Evolutionary conservation across 148 eudicot genomes (phyloP).

Genomic region (Rhododendron kiyosumense): DNA sequence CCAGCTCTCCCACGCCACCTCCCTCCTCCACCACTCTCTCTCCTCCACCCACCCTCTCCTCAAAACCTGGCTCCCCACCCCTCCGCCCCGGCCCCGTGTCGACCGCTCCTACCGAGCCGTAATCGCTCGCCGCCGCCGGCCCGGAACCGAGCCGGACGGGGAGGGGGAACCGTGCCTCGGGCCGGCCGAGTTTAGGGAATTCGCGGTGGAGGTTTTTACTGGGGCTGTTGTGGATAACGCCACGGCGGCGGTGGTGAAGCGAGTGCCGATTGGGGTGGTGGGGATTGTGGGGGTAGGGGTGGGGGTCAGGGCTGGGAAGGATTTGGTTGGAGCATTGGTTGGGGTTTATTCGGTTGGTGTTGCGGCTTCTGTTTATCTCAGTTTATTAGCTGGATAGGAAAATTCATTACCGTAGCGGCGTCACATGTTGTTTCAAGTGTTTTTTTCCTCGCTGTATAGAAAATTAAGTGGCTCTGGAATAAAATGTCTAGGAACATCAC

Average conservation of each 20-base stretch:
- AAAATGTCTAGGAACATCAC: too few relatives aligned
- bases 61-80: constrained; percentile 49
- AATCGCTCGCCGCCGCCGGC: not conserved
- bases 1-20: constrained; percentile 66
- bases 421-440: too few relatives aligned
- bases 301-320: constrained; percentile 38
- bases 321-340: constrained; percentile 47
- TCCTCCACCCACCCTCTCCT: constrained; percentile 39
- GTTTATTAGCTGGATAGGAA: constrained; percentile 22
- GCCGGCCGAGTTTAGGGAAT: constrained; percentile 39
- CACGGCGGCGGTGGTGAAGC: constrained; percentile 24
- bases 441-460: too few relatives aligned
- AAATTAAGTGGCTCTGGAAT: too few relatives aligned
- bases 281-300: constrained; percentile 77
- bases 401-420: too few relatives aligned
- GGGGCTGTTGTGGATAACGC: constrained; percentile 49
- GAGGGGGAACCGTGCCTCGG: constrained; percentile 15
- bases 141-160: not conserved
- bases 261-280: constrained; percentile 47
- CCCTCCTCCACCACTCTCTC: constrained; percentile 56
- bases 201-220: constrained; percentile 47
- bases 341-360: constrained; percentile 69
- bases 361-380: constrained; percentile 49
- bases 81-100: constrained; percentile 55
- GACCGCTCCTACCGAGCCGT: constrained; percentile 36